Evolutionary conservation across 306 rosid genomes (phyloP).

Genomic region (Alnus glutinosa): DNA sequence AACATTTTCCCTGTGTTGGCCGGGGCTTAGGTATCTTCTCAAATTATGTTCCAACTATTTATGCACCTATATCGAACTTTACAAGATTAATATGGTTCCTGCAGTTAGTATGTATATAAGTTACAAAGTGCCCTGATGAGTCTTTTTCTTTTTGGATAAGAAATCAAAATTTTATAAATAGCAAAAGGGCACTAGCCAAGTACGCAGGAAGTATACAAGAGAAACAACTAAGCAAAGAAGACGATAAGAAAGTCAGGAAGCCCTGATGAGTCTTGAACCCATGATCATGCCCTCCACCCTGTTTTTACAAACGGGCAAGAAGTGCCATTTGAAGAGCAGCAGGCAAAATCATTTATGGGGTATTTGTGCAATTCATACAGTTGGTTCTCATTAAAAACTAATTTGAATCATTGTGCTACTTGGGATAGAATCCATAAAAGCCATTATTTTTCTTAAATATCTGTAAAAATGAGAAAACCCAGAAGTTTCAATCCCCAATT

Average conservation of each 20-base stretch:
- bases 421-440: background rate
- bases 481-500: background rate
- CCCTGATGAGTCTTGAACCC: background rate
- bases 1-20: background rate
- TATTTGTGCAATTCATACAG: background rate
- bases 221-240: too few species aligned
- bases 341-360: background rate
- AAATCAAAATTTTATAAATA: too few species aligned
- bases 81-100: background rate
- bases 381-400: background rate
- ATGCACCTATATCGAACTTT: background rate
- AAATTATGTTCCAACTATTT: background rate
- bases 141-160: too few species aligned
- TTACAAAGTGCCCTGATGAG: too few species aligned
- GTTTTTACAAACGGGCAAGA: background rate
- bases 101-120: too few species aligned
- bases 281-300: background rate
- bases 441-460: background rate
- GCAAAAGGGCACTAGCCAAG: too few species aligned
- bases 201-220: too few species aligned
- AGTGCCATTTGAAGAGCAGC: background rate
- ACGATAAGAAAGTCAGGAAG: too few species aligned
- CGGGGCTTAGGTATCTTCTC: background rate
- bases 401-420: background rate
- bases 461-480: background rate